Base-by-base conservation (phyloP, 116 monocot species). In the Posidonia oceanica region DNA sequence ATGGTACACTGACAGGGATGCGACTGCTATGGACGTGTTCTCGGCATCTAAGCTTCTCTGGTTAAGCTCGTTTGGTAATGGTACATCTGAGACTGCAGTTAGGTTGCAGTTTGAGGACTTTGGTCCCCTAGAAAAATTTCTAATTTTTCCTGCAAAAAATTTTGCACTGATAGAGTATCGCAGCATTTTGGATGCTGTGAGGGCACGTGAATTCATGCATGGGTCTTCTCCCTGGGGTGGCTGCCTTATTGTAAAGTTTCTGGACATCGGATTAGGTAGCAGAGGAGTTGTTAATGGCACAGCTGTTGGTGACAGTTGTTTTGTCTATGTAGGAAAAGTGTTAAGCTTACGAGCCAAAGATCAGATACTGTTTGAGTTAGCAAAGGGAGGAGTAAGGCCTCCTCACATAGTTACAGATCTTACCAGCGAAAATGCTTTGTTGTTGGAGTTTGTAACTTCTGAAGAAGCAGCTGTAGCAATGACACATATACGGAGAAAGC, bases 81-180 rank as follows among this genome's bases (percentile, higher is more conserved):
- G 81, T 78, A 84, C 80, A 17, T 75, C 85, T 74, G 98, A 93
- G 77, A 41, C 67, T 62, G 56, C 72, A 61, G 73, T 98, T 23
- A 85, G 84, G 58, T 75, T 80, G 60, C 78, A 80, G 39, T 88
- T 98, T 81, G 90, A 93, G 71, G 86, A 90, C 51, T 98, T 98
- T 76, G 98, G 98, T 75, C 81, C 83, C 48, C 16, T 98, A 16
- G 81, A 76, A 58, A 72, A 79, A 67, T 82, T 87, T 66, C 55
- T 80, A 14, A 72, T 81, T 74, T 77, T 81, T 77, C 86, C 75
- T 74, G 64, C 66, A 10, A 85, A 90, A 69, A 74, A 82, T 64
- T 98, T 93, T 83, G 87, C 90, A 51, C 66, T 98, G 67, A 66
- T 86, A 59, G 93, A 87, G 76, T 98, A 93, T 57, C 75, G 80